These are phyloP conservation scores for Scedosporium aurantiacum DNA, from an alignment of 2,329 filamentous ascomycete species.

Conservation along the genomic window DNA sequence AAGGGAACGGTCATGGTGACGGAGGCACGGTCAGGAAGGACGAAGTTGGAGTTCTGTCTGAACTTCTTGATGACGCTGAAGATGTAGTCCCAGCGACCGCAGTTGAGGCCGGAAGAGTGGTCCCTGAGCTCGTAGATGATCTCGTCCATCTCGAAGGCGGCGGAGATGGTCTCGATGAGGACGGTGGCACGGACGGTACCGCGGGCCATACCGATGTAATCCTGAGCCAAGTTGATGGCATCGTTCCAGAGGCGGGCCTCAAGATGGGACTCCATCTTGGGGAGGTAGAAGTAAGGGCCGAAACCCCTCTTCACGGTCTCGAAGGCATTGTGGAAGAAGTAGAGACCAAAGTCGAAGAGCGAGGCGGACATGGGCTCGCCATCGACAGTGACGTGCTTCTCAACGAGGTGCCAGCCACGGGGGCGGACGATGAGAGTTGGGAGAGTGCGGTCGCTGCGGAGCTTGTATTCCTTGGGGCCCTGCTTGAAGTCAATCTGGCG, in stretches of 20 bases:
- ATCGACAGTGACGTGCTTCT: constrained; percentile 95
- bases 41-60: constrained; percentile 85
- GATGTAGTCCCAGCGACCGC: constrained; percentile 98
- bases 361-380: constrained; percentile 87
- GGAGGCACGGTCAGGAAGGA: constrained; percentile 79
- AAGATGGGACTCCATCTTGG: constrained; percentile 96
- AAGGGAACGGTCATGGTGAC: constrained; percentile 98
- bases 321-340: constrained; percentile 97
- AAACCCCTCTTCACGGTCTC: constrained; percentile 74
- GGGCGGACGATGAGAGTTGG: constrained; percentile 91
- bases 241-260: constrained; percentile 98
- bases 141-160: constrained; percentile 99
- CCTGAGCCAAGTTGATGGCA: constrained; percentile 89
- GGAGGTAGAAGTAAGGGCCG: constrained; percentile 95
- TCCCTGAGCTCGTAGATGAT: constrained; percentile 99
- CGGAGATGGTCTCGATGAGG: constrained; percentile 93
- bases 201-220: constrained; percentile 78
- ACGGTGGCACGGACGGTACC: constrained; percentile 93
- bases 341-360: constrained; percentile 95
- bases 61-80: constrained; percentile 99
- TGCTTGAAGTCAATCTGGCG: constrained; percentile 94
- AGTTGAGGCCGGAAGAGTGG: constrained; percentile 93
- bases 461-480: constrained; percentile 92
- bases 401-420: constrained; percentile 93
- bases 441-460: constrained; percentile 73